These are phyloP conservation scores for Huntiella bhutanensis DNA, from an alignment of 2,329 filamentous ascomycete genomes.

Conservation along the genomic window DNA sequence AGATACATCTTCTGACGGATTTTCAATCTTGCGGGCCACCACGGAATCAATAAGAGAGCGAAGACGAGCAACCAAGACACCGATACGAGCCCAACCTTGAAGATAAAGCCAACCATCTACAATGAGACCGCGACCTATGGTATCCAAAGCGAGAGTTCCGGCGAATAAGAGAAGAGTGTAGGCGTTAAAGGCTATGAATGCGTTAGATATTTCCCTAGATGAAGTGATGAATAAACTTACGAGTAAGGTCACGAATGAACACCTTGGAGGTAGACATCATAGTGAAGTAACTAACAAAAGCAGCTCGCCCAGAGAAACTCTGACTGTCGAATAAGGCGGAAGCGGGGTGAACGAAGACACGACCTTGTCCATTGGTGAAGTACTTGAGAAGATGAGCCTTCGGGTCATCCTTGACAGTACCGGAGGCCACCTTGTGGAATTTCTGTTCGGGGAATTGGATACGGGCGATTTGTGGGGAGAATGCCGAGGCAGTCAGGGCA, in stretches of 20 bases:
- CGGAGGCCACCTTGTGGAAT: slow-evolving; percentile 70
- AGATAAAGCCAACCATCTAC: slow-evolving; percentile 82
- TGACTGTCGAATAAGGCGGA: slow-evolving; percentile 74
- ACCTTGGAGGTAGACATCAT: slow-evolving; percentile 87
- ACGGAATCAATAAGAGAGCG: slow-evolving; percentile 74
- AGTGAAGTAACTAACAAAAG: slow-evolving; percentile 75
- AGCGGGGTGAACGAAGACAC: slow-evolving; percentile 84
- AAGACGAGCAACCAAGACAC: slow-evolving; percentile 68
- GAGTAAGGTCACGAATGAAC: slow-evolving; percentile 79
- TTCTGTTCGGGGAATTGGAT: slow-evolving; percentile 94
- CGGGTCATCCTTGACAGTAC: slow-evolving; percentile 80
- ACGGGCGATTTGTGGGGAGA: slow-evolving; percentile 71
- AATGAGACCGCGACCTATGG: slow-evolving; percentile 64
- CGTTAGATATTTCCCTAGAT: neutral
- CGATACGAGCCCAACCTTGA: slow-evolving; percentile 85
- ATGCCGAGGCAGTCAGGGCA: slow-evolving; percentile 53
- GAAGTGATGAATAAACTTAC: slow-evolving; percentile 29
- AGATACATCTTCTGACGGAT: slow-evolving; percentile 36
- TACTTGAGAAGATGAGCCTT: slow-evolving; percentile 86
- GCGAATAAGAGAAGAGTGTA: slow-evolving; percentile 80
- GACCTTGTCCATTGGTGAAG: slow-evolving; percentile 66
- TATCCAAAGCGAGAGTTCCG: slow-evolving; percentile 70
- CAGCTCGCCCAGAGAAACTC: slow-evolving; percentile 52
- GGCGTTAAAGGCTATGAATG: slow-evolving; percentile 53
- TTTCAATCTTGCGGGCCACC: slow-evolving; percentile 62